Base-by-base conservation (phyloP, 768 basidiomycete genomes). In the Dentipellis sp. region DNA sequence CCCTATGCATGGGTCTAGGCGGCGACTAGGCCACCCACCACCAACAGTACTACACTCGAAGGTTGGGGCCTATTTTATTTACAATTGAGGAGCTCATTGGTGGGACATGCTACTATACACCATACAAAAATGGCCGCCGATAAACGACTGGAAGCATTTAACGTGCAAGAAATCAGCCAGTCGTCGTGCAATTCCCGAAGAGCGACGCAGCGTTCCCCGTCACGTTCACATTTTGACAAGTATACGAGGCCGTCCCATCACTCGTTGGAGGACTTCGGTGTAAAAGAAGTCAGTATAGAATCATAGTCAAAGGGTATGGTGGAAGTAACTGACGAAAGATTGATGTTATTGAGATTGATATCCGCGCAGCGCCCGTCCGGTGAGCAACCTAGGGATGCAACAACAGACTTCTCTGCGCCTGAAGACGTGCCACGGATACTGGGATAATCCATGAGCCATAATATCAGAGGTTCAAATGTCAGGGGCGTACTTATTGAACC, bases 401-500 rank as follows among this genome's bases (percentile, higher is more conserved):
- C 82, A 4, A 74, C 73, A 7, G 75, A 67, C 50, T 74, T 73
- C 50, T 70, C 63, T 17, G 65, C 63, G 11, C 78, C 74, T 0
- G 79, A 80, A 1, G 78, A 77, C 4, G 80, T 81, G 0, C 84
- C 84, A 10, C 77, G 75, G 45, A 84, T 78, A 58, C 80, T 82
- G 56, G 1, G 39, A n/a, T 29, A 6, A 3, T 3, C 29, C 29
- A 29, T 29, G 29, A 29, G 29, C 29, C 29, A 29, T 29, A 6
- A 29, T 3, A 6, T 29, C 29, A 29, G 3, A 29, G 29, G 6
- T 29, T 29, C 54, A 47, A 59, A 49, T 49, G n/a, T 53, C 50
- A 8, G 37, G 5, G 39, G 29, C 40, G 40, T 52, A 81, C 78
- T 77, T 75, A 53, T 72, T 74, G 68, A 79, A 83, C 64, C 72